Evolutionary conservation across 306 rosid species (phyloP), one percentile per base, ranked within the genome.

Genomic region (Quercus bicolor): DNA sequence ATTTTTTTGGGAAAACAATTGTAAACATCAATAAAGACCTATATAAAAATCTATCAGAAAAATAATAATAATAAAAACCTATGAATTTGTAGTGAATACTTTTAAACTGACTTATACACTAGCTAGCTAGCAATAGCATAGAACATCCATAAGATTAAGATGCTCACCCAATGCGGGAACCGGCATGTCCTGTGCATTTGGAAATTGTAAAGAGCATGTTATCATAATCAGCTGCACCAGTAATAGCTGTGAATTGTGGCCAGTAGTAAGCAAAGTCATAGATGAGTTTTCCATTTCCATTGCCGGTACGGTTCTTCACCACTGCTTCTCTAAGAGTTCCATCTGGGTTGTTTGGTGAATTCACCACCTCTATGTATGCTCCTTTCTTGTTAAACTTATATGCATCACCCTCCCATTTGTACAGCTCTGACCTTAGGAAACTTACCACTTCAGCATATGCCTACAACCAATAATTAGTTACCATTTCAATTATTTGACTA

Each of bases 121-220:
- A 34, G 43, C 43, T 34, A 34, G 43, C 9, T 34, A 34, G 9
- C 43, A 34, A 8, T 45, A 8, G 52, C 14, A 8, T 45, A 7
- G 15, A 34, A 34, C 45, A 37, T 37, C 14, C 14, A 62, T 62
- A 40, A n/a, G 2, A 8, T 19, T 4, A 16, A 24, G 26, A 21
- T 7, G 51, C 85, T 81, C 3, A 94, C 98, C 97, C 98, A 7
- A 94, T 82, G 23, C 98, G 93, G 1, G 97, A 94, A 43, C 97
- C 97, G 13, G 91, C 98, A 80, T 94, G 97, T 5, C 98, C 98
- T 0, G 97, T 92, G 88, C 93, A 85, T 75, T 94, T 94, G 75
- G 98, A 94, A 64, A 88, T 87, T 11, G 98, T 94, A 82, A 94
- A 92, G 64, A 82, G 76, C 94, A 89, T 89, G 16, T 92, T 19